Evolutionary conservation across 2,329 filamentous ascomycete species (phyloP), one percentile per base, ranked within the genome.

Genomic region (Parafenestella ontariensis): DNA sequence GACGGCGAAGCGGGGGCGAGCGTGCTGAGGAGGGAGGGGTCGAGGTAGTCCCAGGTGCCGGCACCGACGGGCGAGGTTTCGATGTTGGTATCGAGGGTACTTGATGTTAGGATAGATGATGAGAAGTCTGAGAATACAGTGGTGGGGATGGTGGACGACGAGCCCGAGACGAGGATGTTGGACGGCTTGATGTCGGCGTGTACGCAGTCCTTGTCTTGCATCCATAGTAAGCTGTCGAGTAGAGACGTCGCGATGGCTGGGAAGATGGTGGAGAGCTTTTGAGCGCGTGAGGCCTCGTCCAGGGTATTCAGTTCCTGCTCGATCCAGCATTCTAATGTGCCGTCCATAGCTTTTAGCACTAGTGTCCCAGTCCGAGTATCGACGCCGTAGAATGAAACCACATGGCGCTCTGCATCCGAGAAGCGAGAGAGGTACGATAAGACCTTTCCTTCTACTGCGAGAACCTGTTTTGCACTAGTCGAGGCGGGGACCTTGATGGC

Each of bases 41-140:
- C 76, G 47, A 81, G 77, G 68, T 72, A 82, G 50, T 79, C 78
- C 77, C 78, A 81, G 0, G 79, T 82, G 0, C 78, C 79, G 36
- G 72, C 77, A 39, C 77, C 79, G 7, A 76, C 66, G 31, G 70
- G 69, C 0, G 68, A 56, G n/a, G 59, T 44, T 45, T 60, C 33
- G 20, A 50, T 46, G 47, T 59, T 58, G 13, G 51, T 52, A 5
- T 36, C 47, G 2, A 58, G 31, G 9, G 57, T 36, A 3, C 59
- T 45, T 11, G 45, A 41, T 28, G 57, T 31, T 7, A 70, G 54
- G 23, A 67, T 61, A 21, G 77, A 73, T 10, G 78, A 75, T 3
- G 77, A 79, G 62, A 81, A 81, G 64, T 81, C 79, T 15, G 79
- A 75, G 59, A 72, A 79, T 26, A 74, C 71, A 51, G 73, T 69